phyloP scores from a whole-genome alignment of 768 basidiomycete species.

The Guyanaporus albipodus region DNA sequence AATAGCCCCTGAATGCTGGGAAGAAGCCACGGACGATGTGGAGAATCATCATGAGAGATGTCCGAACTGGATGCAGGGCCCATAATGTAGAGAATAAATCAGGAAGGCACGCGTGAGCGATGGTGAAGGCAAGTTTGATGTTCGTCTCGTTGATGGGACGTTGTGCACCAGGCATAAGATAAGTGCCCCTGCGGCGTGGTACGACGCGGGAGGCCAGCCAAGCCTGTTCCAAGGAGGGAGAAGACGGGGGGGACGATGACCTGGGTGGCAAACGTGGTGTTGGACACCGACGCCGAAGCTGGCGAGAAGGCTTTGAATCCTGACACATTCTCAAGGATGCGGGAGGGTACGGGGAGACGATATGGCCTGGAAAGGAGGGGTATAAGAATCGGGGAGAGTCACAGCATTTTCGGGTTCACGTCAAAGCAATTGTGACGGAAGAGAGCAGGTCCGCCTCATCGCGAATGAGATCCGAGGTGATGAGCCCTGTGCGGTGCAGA shows the following conservation, averaged over 20 bases:
- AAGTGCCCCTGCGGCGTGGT: slow-evolving; percentile 40
- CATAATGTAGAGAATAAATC: slow-evolving; percentile 51
- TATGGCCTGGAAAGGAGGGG: slow-evolving; percentile 15
- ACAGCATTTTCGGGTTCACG: slow-evolving; percentile 34
- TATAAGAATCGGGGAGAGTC: slow-evolving; percentile 29
- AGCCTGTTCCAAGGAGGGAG: slow-evolving; percentile 36
- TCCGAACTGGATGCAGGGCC: slow-evolving; percentile 62
- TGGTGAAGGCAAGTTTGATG: slow-evolving; percentile 50
- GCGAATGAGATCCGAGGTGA: slow-evolving; percentile 34
- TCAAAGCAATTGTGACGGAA: slow-evolving; percentile 22
- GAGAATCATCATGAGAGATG: slow-evolving; percentile 64
- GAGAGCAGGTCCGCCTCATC: slow-evolving; percentile 22
- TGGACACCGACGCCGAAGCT: slow-evolving; percentile 18
- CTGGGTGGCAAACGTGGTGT: slow-evolving; percentile 2
- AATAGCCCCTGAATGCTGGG: slow-evolving; percentile 81
- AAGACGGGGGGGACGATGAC: background rate
- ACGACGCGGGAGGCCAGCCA: slow-evolving; percentile 58
- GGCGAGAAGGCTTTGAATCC: slow-evolving; percentile 20
- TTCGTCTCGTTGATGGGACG: slow-evolving; percentile 59
- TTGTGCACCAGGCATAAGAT: slow-evolving; percentile 64
- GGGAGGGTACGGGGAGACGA: slow-evolving; percentile 13
- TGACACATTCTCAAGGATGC: slow-evolving; percentile 23
- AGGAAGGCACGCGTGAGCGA: slow-evolving; percentile 50
- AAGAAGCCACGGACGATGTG: slow-evolving; percentile 71
- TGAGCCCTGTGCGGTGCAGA: slow-evolving; percentile 25